Evolutionary conservation across 1,284 basidiomycete species (phyloP), one percentile per base, ranked within the genome.

Genomic region (Ustilago nuda): DNA sequence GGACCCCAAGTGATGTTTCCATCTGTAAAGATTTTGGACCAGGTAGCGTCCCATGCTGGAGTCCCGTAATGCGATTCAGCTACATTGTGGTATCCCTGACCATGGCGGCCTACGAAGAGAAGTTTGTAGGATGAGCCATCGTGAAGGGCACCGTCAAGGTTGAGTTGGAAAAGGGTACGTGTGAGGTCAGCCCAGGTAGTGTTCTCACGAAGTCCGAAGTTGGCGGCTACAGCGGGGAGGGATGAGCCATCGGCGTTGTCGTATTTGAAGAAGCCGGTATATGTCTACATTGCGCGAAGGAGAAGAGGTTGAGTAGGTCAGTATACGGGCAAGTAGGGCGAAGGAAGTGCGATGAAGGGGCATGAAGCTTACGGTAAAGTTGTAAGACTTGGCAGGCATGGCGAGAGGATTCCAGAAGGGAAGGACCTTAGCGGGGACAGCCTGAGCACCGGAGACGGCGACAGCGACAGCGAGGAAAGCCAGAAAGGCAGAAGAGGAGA

Each of bases 31-130:
- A 75, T 60, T 52, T 62, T 15, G 35, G 68, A 69, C 78, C 78
- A 80, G 50, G 77, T 58, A 27, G 50, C 45, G 30, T 80, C 65
- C 78, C 78, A 80, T 5, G 48, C 61, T 3, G 66, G 52, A 2
- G 71, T 72, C 9, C 78, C 78, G 57, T 80, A 80, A 60, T 74
- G 52, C 23, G 55, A 52, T 53, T 80, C 72, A 32, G 67, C 78
- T 1, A 80, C 68, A 19, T 78, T 80, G 78, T 80, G 78, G 50
- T 37, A 75, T 4, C 78, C 78, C 33, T 80, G 74, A 19, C 78
- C 78, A 53, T 80, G 78, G 12, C 78, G 75, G 15, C 69, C 69
- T 19, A 70, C 72, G 33, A 60, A 80, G 12, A 78, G 13, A 17
- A 80, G 68, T 62, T 80, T 80, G 66, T 78, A 80, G 23, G 50